Evolutionary conservation across 1,139 yeast genomes (phyloP), one percentile per base, ranked within the genome.

Genomic region (Keqinozyma sinolaborantium): DNA sequence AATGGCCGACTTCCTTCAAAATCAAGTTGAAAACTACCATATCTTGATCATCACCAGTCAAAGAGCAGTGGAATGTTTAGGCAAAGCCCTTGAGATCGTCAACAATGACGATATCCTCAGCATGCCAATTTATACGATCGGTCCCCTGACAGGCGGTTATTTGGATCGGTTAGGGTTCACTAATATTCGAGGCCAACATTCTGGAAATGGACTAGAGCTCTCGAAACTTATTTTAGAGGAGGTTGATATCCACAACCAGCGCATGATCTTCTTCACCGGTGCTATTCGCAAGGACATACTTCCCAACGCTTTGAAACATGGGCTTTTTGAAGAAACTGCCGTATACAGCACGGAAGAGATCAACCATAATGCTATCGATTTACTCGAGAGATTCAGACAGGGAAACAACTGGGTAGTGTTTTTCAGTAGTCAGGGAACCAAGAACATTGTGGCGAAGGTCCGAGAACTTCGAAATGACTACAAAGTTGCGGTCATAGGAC

Each of bases 371-470:
- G 57, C 79, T 33, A 54, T 55, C 0, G 76, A 76, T 36, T 71
- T 76, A 5, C 51, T 64, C 5, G 54, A 51, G 0, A 60, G 71
- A 31, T 79, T 74, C 42, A 28, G 45, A 5, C 24, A 24, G 4
- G 26, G 33, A 5, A 47, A 48, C 8, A 60, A 64, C 32, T 84
- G 95, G 95, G 63, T 88, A 4, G 83, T 88, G 0, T 84, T 92
- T 40, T 92, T 90, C 56, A 86, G 97, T 41, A 95, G 97, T 0
- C 95, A 92, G 42, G 96, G 95, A 0, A 83, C 95, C 0, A 73
- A 71, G 26, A 63, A 57, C 1, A 80, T 85, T 5, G 73, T 84
- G 2, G 60, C 70, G 9, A 63, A 64, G 41, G 42, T 81, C 27
- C 58, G 53, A 27, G 34, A 43, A 3, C 33, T 44, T 3, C 35